Conservation (phyloP, 805 yeast genomes). For the Yamadazyma olivae region DNA sequence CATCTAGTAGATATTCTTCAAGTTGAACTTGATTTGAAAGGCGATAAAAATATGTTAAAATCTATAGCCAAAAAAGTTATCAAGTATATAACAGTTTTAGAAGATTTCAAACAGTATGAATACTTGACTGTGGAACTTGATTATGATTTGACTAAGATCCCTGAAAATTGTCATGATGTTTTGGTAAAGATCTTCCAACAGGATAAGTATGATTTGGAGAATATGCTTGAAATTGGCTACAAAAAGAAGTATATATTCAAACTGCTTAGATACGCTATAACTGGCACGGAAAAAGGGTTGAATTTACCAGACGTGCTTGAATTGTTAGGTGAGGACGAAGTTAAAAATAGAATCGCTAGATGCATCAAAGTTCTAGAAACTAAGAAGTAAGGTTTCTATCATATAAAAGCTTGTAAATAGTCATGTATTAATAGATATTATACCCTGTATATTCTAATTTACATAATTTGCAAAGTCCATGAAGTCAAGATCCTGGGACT, state of each 20-base stretch:
- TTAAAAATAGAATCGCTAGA: constrained; percentile 20
- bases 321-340: constrained; percentile 48
- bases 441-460: too few relatives aligned
- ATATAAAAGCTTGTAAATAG: not conserved
- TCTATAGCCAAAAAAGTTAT: constrained; percentile 36
- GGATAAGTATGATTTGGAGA: constrained; percentile 5
- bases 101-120: constrained; percentile 49
- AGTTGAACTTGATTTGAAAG: not conserved
- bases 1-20: not conserved
- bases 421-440: not conserved
- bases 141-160: constrained; percentile 11
- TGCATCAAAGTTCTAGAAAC: not conserved
- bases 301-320: constrained; percentile 57
- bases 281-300: constrained; percentile 70
- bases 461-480: constrained; percentile 29
- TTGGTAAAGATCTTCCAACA: constrained; percentile 13
- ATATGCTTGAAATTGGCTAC: not conserved
- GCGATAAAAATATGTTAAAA: constrained; percentile 13
- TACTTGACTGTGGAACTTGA: constrained; percentile 24
- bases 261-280: constrained; percentile 61
- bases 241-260: constrained; percentile 49
- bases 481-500: constrained; percentile 17
- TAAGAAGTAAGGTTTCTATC: too few relatives aligned
- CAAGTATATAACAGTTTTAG: constrained; percentile 48
- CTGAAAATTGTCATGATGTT: constrained; percentile 13